Base-by-base conservation (phyloP, 805 yeast species). In the Spathaspora passalidarum region DNA sequence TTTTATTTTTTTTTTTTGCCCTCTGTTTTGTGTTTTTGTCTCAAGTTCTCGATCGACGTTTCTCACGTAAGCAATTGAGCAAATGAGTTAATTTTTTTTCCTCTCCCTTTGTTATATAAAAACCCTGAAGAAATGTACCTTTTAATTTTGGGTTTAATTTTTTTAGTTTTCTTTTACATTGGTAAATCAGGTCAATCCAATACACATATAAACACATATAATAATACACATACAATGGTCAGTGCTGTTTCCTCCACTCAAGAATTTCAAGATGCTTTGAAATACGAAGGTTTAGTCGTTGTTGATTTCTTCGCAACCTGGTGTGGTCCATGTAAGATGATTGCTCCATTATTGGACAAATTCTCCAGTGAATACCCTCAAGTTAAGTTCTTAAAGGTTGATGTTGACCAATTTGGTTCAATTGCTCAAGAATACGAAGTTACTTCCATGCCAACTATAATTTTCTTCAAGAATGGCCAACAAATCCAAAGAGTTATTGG, bases 291-390 rank as follows among this genome's bases (percentile, higher is more conserved):
- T 58, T 76, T 89, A 62, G 91, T 89, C 56, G 91, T 94, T 57
- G 88, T 94, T 56, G 98, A 94, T 76, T 94, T 92, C 76, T 91
- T 81, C 64, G 98, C 98, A 59, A 82, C 91, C 51, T 94, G 98
- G 97, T 92, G 99, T 72, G 97, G 97, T 57, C 98, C 99, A 51
- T 92, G 99, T 79, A 94, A 92, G 80, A 88, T 88, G 82, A 86
- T 94, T 71, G 91, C 97, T 46, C 99, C 99, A 58, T 74, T 88
- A 73, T 73, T 92, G 57, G 96, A 91, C 63, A 85, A 86, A 68
- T 84, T 91, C 62, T 74, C 90, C 37, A 66, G 69, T 40, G 80
- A 83, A 66, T 84, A 83, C 80, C 53, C 82, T 22, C 69, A 73
- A 45, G 88, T 85, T 57, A 79, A 76, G 57, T 92, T 94, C 79